These are phyloP conservation scores for Gastrolobium bilobum DNA, from an alignment of 306 rosid species.

Conservation along the genomic window DNA sequence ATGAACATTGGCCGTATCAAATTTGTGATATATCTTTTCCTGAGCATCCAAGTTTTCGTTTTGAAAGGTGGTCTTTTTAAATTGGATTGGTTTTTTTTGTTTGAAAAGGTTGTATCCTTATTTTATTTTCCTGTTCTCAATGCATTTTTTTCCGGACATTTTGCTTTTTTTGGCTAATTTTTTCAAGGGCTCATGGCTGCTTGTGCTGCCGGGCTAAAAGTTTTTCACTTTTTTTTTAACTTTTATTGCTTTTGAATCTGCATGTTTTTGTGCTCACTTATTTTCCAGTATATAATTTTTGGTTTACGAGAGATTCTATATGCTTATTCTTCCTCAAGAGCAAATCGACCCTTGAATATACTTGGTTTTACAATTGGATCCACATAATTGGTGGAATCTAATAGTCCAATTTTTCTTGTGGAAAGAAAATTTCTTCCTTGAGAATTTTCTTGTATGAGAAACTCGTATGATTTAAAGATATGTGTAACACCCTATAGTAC, in stretches of 20 bases:
- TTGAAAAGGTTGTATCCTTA: background rate
- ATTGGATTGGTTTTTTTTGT: conserved; percentile 7
- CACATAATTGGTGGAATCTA: background rate
- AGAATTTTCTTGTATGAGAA: background rate
- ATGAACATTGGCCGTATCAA: conserved; percentile 25
- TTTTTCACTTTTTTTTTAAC: conserved; percentile 24
- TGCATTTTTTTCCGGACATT: conserved; percentile 42
- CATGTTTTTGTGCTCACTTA: background rate
- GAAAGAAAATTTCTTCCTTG: background rate
- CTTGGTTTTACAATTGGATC: conserved; percentile 27
- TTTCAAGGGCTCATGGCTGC: conserved; percentile 1
- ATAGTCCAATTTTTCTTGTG: background rate
- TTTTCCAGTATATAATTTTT: background rate
- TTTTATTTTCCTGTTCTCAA: conserved; percentile 25
- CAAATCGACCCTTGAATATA: background rate
- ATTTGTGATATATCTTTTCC: conserved; percentile 26
- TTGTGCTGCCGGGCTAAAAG: conserved; percentile 29
- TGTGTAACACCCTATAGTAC: no score
- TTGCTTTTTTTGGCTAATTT: background rate
- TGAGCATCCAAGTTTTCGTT: conserved; percentile 37
- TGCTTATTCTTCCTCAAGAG: background rate
- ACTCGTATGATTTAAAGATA: no score
- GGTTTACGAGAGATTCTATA: background rate
- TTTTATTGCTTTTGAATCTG: background rate
- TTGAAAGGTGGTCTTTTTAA: conserved; percentile 38